phyloP scores from a whole-genome alignment of 129 eudicot species.

The Saussurea involucrata region DNA sequence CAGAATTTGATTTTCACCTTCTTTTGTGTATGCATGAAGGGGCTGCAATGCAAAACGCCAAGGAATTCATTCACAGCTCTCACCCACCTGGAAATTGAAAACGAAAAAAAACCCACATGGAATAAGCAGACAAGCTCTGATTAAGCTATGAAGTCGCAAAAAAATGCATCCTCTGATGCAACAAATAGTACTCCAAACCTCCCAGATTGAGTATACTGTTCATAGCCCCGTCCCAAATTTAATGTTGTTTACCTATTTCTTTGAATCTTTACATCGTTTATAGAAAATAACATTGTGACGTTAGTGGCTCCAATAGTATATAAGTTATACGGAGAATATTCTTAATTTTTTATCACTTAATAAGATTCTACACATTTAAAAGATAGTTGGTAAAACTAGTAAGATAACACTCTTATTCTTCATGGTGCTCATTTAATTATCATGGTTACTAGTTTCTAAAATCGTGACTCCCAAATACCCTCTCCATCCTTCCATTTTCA shows the following conservation, averaged over 20 bases:
- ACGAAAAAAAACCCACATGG: neutral
- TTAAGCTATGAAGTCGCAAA: neutral
- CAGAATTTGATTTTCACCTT: constrained; percentile 36
- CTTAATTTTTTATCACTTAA: too few relatives aligned
- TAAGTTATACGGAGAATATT: neutral
- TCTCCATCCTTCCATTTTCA: neutral
- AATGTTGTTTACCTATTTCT: neutral
- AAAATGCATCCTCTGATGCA: neutral
- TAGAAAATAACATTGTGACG: neutral
- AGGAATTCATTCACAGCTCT: constrained; percentile 83
- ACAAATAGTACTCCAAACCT: neutral
- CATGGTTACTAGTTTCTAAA: neutral
- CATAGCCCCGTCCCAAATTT: neutral
- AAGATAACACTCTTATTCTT: neutral
- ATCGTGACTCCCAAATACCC: neutral
- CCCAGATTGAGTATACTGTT: neutral
- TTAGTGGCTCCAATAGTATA: neutral
- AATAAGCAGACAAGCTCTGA: constrained; percentile 6
- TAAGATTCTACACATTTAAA: too few relatives aligned
- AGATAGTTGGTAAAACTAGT: neutral
- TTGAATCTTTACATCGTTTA: neutral
- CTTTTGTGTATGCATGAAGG: constrained; percentile 66
- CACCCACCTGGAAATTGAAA: constrained; percentile 76
- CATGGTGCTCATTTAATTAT: neutral
- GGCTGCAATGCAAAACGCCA: constrained; percentile 58